Evolutionary conservation across 2,329 filamentous ascomycete species (phyloP), one percentile per base, ranked within the genome.

Genomic region (Pyrenophora tritici-repentis): DNA sequence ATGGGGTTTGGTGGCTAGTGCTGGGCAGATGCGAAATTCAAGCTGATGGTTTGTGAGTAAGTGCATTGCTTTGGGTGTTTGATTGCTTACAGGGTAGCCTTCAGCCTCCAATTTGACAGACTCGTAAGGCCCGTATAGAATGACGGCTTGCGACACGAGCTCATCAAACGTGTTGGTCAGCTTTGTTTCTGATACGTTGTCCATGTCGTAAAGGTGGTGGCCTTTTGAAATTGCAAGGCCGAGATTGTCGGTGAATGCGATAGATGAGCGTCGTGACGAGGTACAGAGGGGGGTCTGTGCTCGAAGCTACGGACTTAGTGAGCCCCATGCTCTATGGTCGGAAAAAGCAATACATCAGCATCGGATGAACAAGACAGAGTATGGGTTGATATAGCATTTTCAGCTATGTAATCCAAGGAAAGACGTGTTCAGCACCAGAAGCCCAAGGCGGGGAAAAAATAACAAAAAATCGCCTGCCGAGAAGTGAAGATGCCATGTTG

Each of bases 1-100:
- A 26, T 68, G 63, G 13, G 71, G 71, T 49, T 73, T 73, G n/a
- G 53, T 63, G 4, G 51, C 31, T 12, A 73, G 50, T 31, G 65
- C 50, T 31, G 64, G 55, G 38, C 67, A 70, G n/a, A 72, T 59
- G 29, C 64, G 66, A 48, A 72, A 73, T 45, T 72, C 64, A 12
- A 73, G 46, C 70, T 71, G 31, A 3, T 29, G 5, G 29, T 42
- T 7, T 33, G 47, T 29, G 26, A 29, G 42, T 55, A 38, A 45
- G 20, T 42, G 26, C 26, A 12, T 29, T 29, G 4, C 26, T 29
- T 29, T 10, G 10, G 12, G 8, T 29, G 26, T 29, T 29, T 29
- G 26, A 29, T 17, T 32, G 38, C 58, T 55, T 53, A 71, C 68
- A 8, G 65, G 66, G 33, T 65, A 71, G n/a, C 61, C 63, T 36